A percentile compares a stretch with the other conserved stretches of the same genome.
phyloP scores from a whole-genome alignment of 495 filamentous ascomycete genomes.

The Daldinia childiae region DNA sequence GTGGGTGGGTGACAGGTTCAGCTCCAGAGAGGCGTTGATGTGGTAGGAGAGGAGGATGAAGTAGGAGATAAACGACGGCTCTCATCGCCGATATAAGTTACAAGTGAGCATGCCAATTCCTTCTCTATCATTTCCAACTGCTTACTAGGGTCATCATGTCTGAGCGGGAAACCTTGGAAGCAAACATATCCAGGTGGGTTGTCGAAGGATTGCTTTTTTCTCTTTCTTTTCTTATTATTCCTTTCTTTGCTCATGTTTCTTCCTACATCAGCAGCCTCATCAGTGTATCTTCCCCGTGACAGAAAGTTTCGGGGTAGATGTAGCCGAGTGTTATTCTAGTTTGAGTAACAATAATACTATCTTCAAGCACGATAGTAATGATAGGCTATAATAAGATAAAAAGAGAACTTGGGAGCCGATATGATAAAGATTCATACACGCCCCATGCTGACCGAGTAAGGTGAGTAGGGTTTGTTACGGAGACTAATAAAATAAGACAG shows the following conservation, averaged over 20 bases:
- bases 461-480: slow-evolving; percentile 18
- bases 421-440: slow-evolving; percentile 14
- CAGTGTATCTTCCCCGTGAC: background rate
- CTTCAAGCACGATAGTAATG: slow-evolving; percentile 14
- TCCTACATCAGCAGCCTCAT: slow-evolving; percentile 9
- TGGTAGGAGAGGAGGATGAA: slow-evolving; percentile 30
- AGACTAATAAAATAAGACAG: slow-evolving; percentile 24
- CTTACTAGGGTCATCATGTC: slow-evolving; percentile 39
- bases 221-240: slow-evolving; percentile 13
- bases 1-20: slow-evolving; percentile 32
- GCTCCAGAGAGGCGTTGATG: slow-evolving; percentile 21
- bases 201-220: slow-evolving; percentile 31
- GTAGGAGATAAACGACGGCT: slow-evolving; percentile 33
- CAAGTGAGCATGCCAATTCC: slow-evolving; percentile 33
- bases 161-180: slow-evolving; percentile 28
- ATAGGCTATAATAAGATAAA: slow-evolving; percentile 17
- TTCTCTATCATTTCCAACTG: slow-evolving; percentile 29
- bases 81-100: slow-evolving; percentile 35
- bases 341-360: slow-evolving; percentile 25
- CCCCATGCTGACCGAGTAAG: background rate
- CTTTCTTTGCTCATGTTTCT: slow-evolving; percentile 17
- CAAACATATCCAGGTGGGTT: slow-evolving; percentile 33
- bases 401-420: slow-evolving; percentile 18
- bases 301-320: slow-evolving; percentile 18
- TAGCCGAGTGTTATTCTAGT: slow-evolving; percentile 24